Evolutionary conservation across 164 flowering plant species (phyloP).

Genomic region (Umbilicus rupestris): DNA sequence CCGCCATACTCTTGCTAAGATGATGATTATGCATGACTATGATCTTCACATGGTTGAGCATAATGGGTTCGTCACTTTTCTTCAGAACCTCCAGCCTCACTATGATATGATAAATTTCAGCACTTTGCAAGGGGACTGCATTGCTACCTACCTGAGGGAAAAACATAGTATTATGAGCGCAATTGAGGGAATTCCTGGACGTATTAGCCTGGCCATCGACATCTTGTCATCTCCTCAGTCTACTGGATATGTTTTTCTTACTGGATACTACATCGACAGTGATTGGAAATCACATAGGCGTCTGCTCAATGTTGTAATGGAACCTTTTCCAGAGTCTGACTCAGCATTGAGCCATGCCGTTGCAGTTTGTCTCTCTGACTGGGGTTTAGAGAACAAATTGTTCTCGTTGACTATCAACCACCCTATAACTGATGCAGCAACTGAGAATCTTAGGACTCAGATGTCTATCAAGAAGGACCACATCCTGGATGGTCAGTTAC

Average conservation of each 20-base stretch:
- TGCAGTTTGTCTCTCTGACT: conserved; percentile 56
- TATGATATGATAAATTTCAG: conserved; percentile 53
- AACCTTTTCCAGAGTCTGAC: conserved; percentile 61
- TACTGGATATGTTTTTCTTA: conserved; percentile 58
- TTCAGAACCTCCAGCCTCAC: conserved; percentile 64
- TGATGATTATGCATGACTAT: conserved; percentile 86
- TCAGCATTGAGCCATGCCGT: conserved; percentile 63
- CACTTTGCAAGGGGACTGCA: conserved; percentile 64
- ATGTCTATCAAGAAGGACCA: conserved; percentile 6
- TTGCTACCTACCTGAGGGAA: conserved; percentile 58
- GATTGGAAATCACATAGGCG: conserved; percentile 66
- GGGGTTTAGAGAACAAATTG: conserved; percentile 66
- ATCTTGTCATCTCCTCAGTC: conserved; percentile 61
- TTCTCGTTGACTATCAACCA: conserved; percentile 54
- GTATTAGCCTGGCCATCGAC: conserved; percentile 58
- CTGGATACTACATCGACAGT: conserved; percentile 63
- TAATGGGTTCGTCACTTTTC: conserved; percentile 59
- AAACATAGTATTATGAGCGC: conserved; percentile 42
- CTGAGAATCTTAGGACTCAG: conserved; percentile 39
- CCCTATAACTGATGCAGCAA: conserved; percentile 25
- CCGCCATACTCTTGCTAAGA: conserved; percentile 62
- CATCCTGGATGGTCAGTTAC: conserved; percentile 10
- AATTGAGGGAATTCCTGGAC: conserved; percentile 52
- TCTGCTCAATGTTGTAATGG: conserved; percentile 70
- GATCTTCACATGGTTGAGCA: conserved; percentile 89